Evolutionary conservation across 2,329 filamentous ascomycete genomes (phyloP).

Genomic region (Colletotrichum cordylinicola): DNA sequence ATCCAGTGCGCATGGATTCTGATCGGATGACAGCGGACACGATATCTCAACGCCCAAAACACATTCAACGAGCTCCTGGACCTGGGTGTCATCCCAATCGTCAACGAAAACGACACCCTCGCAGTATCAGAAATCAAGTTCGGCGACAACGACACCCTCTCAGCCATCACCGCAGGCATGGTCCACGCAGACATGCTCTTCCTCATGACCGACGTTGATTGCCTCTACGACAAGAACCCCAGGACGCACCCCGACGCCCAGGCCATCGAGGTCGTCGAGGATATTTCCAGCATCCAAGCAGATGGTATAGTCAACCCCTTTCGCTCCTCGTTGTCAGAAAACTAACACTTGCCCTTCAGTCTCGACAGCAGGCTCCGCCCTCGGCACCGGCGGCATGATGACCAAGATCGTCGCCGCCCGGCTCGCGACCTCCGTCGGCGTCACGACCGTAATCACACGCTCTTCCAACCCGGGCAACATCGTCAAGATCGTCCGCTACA

Average conservation of each 20-base stretch:
- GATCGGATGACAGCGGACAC: constrained; percentile 66
- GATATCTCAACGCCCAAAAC: constrained; percentile 96
- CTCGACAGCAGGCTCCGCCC: constrained; percentile 83
- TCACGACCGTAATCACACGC: constrained; percentile 93
- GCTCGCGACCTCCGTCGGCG: constrained; percentile 90
- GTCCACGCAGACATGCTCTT: constrained; percentile 96
- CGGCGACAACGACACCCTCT: constrained; percentile 97
- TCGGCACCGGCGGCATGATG: constrained; percentile 96
- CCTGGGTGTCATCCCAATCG: constrained; percentile 97
- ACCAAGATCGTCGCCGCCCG: constrained; percentile 96
- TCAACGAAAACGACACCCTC: constrained; percentile 98
- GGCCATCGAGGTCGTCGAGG: constrained; percentile 90
- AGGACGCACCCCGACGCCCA: constrained; percentile 83
- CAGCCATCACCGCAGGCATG: constrained; percentile 96
- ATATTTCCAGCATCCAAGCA: constrained; percentile 81
- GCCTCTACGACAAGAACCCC: constrained; percentile 95
- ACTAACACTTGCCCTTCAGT: constrained; percentile 52
- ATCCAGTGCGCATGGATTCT: not conserved
- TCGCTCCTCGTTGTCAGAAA: not conserved
- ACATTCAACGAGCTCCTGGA: constrained; percentile 88
- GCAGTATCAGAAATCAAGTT: constrained; percentile 99
- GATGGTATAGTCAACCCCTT: constrained; percentile 63
- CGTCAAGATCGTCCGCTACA: constrained; percentile 81
- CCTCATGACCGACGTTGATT: constrained; percentile 98
- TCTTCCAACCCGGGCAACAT: constrained; percentile 96